Evolutionary conservation across 495 filamentous ascomycete species (phyloP).

Genomic region (Talaromyces ruber): DNA sequence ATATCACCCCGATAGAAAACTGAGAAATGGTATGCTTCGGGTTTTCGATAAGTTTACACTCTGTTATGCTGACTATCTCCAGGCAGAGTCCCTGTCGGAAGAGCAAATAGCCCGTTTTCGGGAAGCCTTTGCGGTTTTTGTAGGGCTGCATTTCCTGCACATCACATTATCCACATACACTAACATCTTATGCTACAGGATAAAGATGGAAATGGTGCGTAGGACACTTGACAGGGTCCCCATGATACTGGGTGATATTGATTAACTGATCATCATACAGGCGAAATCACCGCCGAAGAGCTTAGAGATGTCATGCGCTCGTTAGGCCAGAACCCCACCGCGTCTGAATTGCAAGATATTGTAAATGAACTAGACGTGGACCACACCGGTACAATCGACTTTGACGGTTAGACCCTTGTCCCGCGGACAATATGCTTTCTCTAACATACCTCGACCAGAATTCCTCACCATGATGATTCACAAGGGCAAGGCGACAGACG

Average conservation of each 20-base stretch:
- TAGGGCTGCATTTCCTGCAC: conserved; percentile 6
- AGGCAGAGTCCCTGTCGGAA: conserved; percentile 5
- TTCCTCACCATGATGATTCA: conserved; percentile 40
- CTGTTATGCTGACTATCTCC: background rate
- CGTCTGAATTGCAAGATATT: conserved; percentile 34
- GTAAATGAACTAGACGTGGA: conserved; percentile 39
- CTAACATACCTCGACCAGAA: conserved; percentile 15
- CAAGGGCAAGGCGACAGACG: conserved; percentile 26
- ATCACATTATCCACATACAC: background rate
- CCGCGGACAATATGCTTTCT: background rate
- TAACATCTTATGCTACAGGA: conserved; percentile 6
- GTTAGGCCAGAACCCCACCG: conserved; percentile 34
- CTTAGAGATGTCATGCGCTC: conserved; percentile 36
- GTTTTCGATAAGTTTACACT: background rate
- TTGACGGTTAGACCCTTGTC: conserved; percentile 23
- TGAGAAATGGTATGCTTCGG: background rate
- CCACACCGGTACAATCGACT: conserved; percentile 35
- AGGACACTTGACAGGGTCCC: background rate
- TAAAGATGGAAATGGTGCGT: conserved; percentile 17
- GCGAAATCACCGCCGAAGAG: conserved; percentile 33
- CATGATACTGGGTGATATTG: background rate
- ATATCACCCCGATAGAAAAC: background rate
- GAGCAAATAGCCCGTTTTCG: conserved; percentile 12
- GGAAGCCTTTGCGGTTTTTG: conserved; percentile 14
- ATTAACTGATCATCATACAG: conserved; percentile 7